These are phyloP conservation scores for Dentipellis fragilis DNA, from an alignment of 768 basidiomycete species.

Conservation along the genomic window DNA sequence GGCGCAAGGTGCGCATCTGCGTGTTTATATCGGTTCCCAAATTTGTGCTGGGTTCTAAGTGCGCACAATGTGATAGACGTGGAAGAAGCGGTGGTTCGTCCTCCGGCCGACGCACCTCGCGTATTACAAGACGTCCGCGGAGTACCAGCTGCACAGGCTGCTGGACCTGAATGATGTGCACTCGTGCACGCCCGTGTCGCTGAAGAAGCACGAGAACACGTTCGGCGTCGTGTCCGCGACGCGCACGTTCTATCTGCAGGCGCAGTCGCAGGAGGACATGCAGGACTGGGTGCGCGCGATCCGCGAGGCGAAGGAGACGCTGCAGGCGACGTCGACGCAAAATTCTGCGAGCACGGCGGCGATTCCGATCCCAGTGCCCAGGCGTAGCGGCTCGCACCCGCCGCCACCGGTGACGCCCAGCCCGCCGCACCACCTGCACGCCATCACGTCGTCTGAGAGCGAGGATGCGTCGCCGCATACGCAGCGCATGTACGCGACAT, in stretches of 20 bases:
- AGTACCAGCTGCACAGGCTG: conserved; percentile 86
- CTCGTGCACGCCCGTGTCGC: conserved; percentile 74
- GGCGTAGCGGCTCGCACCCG: conserved; percentile 17
- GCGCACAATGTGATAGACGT: conserved; percentile 48
- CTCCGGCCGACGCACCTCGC: conserved; percentile 85
- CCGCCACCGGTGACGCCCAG: conserved; percentile 31
- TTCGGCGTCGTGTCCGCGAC: conserved; percentile 88
- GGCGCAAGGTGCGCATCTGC: conserved; percentile 67
- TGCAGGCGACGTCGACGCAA: conserved; percentile 52
- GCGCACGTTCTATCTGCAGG: conserved; percentile 88
- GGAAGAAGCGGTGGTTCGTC: conserved; percentile 99
- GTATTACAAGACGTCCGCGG: conserved; percentile 93
- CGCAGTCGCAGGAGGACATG: conserved; percentile 60
- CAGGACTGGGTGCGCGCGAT: conserved; percentile 78
- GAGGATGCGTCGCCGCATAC: conserved; percentile 50
- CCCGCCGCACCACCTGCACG: conserved; percentile 36
- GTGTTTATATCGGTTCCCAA: background rate
- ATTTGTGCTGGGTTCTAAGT: conserved; percentile 1
- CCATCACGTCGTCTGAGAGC: conserved; percentile 69
- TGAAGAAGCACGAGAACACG: conserved; percentile 83
- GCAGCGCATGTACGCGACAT: conserved; percentile 16
- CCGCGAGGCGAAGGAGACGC: conserved; percentile 59
- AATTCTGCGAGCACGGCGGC: conserved; percentile 39
- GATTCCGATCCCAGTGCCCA: conserved; percentile 38
- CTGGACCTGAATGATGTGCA: conserved; percentile 85